These are phyloP conservation scores for Xenoacremonium recifei DNA, from an alignment of 2,329 filamentous ascomycete species.

Conservation along the genomic window DNA sequence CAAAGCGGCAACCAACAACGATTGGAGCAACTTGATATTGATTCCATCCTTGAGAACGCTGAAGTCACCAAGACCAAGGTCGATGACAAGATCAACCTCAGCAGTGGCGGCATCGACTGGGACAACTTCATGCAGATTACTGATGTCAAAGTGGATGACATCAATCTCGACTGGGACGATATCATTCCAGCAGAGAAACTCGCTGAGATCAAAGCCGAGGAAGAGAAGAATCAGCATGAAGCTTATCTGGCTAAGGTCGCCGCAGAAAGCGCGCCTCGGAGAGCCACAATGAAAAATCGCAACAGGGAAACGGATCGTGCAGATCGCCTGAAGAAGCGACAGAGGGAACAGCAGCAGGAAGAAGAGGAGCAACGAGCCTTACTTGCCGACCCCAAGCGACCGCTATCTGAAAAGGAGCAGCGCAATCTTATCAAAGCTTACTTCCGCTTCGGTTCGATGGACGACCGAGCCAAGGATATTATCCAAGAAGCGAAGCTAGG, in stretches of 20 bases:
- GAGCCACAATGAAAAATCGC: slow-evolving; percentile 60
- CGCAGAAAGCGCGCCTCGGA: slow-evolving; percentile 82
- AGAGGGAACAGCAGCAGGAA: slow-evolving; percentile 64
- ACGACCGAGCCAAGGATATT: slow-evolving; percentile 84
- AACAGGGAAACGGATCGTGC: slow-evolving; percentile 61
- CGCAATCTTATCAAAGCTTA: slow-evolving; percentile 89
- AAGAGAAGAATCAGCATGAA: slow-evolving; percentile 80
- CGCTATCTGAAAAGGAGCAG: slow-evolving; percentile 88
- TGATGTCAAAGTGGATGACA: slow-evolving; percentile 88
- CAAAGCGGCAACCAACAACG: slow-evolving; percentile 96
- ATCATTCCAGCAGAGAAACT: slow-evolving; percentile 95
- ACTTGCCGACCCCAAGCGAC: slow-evolving; percentile 80
- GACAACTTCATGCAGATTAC: slow-evolving; percentile 98
- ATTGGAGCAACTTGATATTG: slow-evolving; percentile 94
- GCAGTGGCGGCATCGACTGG: slow-evolving; percentile 79
- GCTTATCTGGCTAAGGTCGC: slow-evolving; percentile 79
- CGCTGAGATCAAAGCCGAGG: slow-evolving; percentile 83
- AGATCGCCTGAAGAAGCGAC: slow-evolving; percentile 65
- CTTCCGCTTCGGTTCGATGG: slow-evolving; percentile 85
- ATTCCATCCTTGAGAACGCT: slow-evolving; percentile 93
- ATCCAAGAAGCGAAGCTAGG: slow-evolving; percentile 81
- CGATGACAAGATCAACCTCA: slow-evolving; percentile 85
- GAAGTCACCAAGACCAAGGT: slow-evolving; percentile 97
- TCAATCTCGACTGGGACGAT: slow-evolving; percentile 88
- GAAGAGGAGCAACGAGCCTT: slow-evolving; percentile 70